Conservation (phyloP, 306 rosid species). For the Prinsepia uniflora region DNA sequence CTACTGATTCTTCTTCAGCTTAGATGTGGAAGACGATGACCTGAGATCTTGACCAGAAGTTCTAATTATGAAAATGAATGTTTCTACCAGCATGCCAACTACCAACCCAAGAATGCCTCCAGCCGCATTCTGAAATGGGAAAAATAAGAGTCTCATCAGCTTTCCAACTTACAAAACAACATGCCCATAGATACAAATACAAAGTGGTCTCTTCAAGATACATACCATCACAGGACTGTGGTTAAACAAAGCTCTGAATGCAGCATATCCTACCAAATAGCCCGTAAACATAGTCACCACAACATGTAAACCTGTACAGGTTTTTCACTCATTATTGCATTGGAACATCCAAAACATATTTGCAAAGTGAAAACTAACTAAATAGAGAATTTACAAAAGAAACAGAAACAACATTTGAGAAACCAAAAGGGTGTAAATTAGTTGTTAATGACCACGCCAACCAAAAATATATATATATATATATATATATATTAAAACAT, state of each 20-base stretch:
- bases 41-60: constrained; percentile 36
- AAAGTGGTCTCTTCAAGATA: constrained; percentile 16
- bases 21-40: constrained; percentile 43
- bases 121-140: constrained; percentile 63
- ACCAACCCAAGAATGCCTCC: constrained; percentile 88
- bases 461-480: too few species aligned
- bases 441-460: background rate
- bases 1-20: constrained; percentile 66
- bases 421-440: background rate
- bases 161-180: constrained; percentile 1
- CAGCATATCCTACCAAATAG: constrained; percentile 68
- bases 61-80: constrained; percentile 80
- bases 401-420: background rate
- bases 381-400: background rate
- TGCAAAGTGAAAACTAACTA: constrained; percentile 3
- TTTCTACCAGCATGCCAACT: constrained; percentile 83
- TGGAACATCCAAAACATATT: constrained; percentile 5
- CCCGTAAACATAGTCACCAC: constrained; percentile 75
- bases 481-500: too few species aligned
- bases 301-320: constrained; percentile 74
- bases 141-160: background rate
- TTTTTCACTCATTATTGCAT: constrained; percentile 16
- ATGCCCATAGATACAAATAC: background rate
- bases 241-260: constrained; percentile 80
- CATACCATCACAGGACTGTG: constrained; percentile 77